phyloP scores from a whole-genome alignment of 2,329 filamentous ascomycete genomes.

The Cladophialophora psammophila region DNA sequence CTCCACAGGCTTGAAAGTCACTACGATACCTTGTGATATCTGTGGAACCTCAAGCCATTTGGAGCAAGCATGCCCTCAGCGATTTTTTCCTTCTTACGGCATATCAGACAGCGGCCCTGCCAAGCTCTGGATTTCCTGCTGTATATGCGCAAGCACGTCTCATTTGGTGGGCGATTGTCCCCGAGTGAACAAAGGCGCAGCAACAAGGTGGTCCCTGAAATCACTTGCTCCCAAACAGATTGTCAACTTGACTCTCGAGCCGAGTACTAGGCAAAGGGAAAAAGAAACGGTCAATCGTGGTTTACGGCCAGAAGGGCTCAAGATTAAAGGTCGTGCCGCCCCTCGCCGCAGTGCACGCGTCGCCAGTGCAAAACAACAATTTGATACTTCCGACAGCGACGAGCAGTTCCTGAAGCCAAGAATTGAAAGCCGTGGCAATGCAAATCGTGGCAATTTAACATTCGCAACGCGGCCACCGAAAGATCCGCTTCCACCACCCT shows the following conservation, averaged over 20 bases:
- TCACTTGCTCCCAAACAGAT: conserved; percentile 48
- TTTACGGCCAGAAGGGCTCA: conserved; percentile 43
- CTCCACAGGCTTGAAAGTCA: conserved; percentile 64
- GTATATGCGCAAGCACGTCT: conserved; percentile 51
- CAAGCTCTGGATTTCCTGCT: conserved; percentile 54
- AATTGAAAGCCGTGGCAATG: conserved; percentile 22
- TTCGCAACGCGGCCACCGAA: neutral
- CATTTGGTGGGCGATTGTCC: conserved; percentile 57
- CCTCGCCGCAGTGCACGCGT: conserved; percentile 42
- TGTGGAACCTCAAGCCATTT: conserved; percentile 65
- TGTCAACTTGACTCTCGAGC: conserved; percentile 48
- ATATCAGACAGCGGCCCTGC: conserved; percentile 42
- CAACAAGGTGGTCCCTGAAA: conserved; percentile 50
- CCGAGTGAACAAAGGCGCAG: conserved; percentile 43
- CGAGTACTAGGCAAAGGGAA: conserved; percentile 37
- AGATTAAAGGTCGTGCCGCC: conserved; percentile 49
- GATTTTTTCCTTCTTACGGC: conserved; percentile 53
- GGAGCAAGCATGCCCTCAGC: conserved; percentile 65
- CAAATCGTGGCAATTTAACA: conserved; percentile 7
- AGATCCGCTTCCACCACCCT: neutral
- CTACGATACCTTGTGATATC: conserved; percentile 66
- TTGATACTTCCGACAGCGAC: conserved; percentile 44
- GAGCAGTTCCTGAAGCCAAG: conserved; percentile 43
- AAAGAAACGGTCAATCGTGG: conserved; percentile 35
- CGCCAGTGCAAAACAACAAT: conserved; percentile 6